Conservation (phyloP, 2,329 filamentous ascomycete species). For the Biscogniauxia sp. region DNA sequence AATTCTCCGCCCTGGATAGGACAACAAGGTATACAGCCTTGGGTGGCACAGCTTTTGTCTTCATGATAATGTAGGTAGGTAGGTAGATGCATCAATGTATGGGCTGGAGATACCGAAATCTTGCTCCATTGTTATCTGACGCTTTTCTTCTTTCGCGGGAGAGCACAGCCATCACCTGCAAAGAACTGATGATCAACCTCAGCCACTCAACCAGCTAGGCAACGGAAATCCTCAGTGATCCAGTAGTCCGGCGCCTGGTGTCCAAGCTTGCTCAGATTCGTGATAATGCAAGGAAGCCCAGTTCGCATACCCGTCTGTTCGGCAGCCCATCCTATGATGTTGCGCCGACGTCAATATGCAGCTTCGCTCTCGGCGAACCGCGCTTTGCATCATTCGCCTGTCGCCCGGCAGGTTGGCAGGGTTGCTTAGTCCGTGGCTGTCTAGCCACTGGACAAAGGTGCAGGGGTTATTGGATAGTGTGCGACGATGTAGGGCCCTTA, state of each 20-base stretch:
- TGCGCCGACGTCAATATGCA: conserved; percentile 31
- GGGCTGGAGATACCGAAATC: no score
- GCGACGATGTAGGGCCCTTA: conserved; percentile 11
- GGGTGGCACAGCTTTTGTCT: no score
- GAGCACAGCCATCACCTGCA: not conserved
- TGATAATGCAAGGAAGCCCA: not conserved
- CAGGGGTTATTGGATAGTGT: not conserved
- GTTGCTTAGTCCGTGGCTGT: not conserved
- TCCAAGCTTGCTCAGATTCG: not conserved
- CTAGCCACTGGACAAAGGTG: not conserved
- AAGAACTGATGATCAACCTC: not conserved
- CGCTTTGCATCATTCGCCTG: not conserved
- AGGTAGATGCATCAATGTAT: no score
- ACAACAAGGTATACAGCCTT: no score
- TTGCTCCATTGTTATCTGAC: no score
- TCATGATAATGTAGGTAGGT: no score
- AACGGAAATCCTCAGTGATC: not conserved
- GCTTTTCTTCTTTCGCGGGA: no score
- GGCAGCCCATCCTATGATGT: conserved; percentile 21
- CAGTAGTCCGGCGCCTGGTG: not conserved
- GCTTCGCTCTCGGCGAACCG: conserved; percentile 9
- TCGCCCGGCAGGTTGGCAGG: conserved; percentile 12
- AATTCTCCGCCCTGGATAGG: no score
- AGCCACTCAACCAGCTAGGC: not conserved
- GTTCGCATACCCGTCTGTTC: not conserved